Conservation (phyloP, 2,329 filamentous ascomycete species). For the Lachnellula subtilissima region DNA sequence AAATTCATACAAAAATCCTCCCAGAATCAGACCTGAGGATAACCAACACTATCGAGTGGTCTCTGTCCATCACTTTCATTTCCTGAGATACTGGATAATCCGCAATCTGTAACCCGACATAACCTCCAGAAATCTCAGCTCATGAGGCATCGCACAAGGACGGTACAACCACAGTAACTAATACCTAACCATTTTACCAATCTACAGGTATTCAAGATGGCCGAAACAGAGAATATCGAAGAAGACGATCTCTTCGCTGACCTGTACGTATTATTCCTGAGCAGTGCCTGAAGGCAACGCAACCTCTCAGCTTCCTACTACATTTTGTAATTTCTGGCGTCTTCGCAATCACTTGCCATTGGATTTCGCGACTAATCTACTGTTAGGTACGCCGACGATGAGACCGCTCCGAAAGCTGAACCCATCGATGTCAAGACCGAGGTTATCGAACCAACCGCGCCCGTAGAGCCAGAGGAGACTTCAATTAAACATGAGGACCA, state of each 20-base stretch:
- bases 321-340: neutral
- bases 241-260: slow-evolving; percentile 88
- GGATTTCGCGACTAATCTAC: slow-evolving; percentile 8
- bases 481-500: slow-evolving; percentile 25
- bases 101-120: neutral
- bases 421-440: slow-evolving; percentile 26
- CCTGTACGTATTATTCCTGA: slow-evolving; percentile 57
- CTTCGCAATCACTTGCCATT: slow-evolving; percentile 7
- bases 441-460: slow-evolving; percentile 28
- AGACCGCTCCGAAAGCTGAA: slow-evolving; percentile 43
- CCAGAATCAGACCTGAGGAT: no score
- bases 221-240: slow-evolving; percentile 76
- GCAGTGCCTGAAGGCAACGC: neutral
- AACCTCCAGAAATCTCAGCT: neutral
- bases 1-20: no score
- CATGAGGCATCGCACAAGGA: neutral
- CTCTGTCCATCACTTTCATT: no score
- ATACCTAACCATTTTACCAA: neutral
- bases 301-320: neutral
- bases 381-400: slow-evolving; percentile 63
- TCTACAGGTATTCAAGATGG: slow-evolving; percentile 50
- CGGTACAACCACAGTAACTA: neutral
- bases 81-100: no score
- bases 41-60: no score
- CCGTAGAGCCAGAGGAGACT: slow-evolving; percentile 23